These are phyloP conservation scores for Pseudonectria buxi DNA, from an alignment of 2,329 filamentous ascomycete genomes.

Conservation along the genomic window DNA sequence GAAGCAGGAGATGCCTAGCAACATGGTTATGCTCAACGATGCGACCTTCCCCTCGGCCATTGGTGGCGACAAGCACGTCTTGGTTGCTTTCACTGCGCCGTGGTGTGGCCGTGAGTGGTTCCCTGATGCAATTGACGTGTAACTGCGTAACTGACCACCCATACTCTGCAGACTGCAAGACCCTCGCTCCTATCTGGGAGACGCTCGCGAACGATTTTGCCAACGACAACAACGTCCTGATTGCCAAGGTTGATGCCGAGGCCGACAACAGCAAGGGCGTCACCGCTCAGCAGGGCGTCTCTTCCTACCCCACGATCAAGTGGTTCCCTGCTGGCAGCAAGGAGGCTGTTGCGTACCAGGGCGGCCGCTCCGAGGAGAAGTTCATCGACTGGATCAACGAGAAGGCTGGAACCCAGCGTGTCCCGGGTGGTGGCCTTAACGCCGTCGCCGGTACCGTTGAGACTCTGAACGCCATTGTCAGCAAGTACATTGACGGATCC, in stretches of 20 bases:
- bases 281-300: slow-evolving; percentile 68
- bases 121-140: neutral
- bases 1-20: slow-evolving; percentile 65
- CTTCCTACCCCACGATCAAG: slow-evolving; percentile 93
- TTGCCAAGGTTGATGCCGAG: slow-evolving; percentile 96
- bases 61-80: slow-evolving; percentile 78
- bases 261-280: slow-evolving; percentile 75
- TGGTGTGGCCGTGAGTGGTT: slow-evolving; percentile 89
- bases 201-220: slow-evolving; percentile 74
- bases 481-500: slow-evolving; percentile 62
- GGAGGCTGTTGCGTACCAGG: slow-evolving; percentile 63
- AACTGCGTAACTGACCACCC: slow-evolving; percentile 6
- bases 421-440: slow-evolving; percentile 73
- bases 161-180: slow-evolving; percentile 80
- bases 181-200: slow-evolving; percentile 84
- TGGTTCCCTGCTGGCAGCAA: slow-evolving; percentile 86
- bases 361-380: slow-evolving; percentile 68
- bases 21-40: slow-evolving; percentile 76
- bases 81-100: slow-evolving; percentile 95
- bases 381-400: slow-evolving; percentile 79
- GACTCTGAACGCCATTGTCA: slow-evolving; percentile 67
- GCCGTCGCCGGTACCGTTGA: slow-evolving; percentile 74
- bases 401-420: slow-evolving; percentile 81
- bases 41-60: slow-evolving; percentile 68
- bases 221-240: slow-evolving; percentile 68